Base-by-base conservation (phyloP, 768 basidiomycete genomes). In the Glaciozyma antarctica region DNA sequence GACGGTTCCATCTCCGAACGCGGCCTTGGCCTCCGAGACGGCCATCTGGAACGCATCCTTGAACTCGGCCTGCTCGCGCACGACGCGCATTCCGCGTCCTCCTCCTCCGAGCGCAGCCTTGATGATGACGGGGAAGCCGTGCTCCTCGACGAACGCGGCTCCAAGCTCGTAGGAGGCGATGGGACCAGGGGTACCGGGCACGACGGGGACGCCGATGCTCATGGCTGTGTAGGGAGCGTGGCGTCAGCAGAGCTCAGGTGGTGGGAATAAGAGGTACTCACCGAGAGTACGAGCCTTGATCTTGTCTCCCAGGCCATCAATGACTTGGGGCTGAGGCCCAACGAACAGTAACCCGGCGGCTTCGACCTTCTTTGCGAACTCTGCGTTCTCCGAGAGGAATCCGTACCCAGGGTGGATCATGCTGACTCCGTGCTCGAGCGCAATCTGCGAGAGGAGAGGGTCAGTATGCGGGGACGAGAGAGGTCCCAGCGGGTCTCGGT, bases 61-160 rank as follows among this genome's bases (percentile, higher is more conserved):
- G 82, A 98, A 97, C 72, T 90, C 87, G 38, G 86, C 86, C 76
- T 93, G 87, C 74, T 92, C 90, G 68, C 90, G 86, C 43, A 99
- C 95, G 62, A 99, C 94, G 74, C 95, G 88, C 95, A 98, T 99
- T 66, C 95, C 95, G 72, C 94, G 90, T 61, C 95, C 95, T 28
- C 69, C 69, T 13, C 69, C 69, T 21, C 69, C 94, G 89, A 95
- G 93, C 13, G 94, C 94, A 47, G 95, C 95, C 79, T 98, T 99
- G 84, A 99, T 97, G 77, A 99, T 97, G 61, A 99, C 91, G 86
- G 75, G 38, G 76, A 56, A 52, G 41, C 67, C 67, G 49, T 93
- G 85, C 78, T 99, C 89, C 72, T 93, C 84, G 76, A 95, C 90
- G 79, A 99, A 99, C 0, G 85, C 77, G 60, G 84, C 85, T 54